These are phyloP conservation scores for Nicotiana attenuata DNA, from an alignment of 257 asterid genomes.

Conservation along the genomic window DNA sequence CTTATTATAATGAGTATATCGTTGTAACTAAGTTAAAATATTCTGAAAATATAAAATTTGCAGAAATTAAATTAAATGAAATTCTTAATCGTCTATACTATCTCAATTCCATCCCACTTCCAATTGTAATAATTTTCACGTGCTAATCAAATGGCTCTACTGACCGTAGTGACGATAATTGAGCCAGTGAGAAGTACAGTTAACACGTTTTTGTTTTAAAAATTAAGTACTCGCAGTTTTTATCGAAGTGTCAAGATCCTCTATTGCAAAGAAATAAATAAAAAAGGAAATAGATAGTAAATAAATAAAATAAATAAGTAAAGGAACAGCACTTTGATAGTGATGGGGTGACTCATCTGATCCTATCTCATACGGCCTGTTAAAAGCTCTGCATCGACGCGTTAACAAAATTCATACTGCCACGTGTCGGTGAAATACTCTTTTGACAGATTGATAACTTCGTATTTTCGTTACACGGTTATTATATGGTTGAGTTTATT, in stretches of 20 bases:
- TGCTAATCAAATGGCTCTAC: neutral
- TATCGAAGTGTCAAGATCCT: neutral
- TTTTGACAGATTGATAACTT: neutral
- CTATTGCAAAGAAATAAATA: too few species aligned
- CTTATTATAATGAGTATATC: too few species aligned
- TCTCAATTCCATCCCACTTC: neutral
- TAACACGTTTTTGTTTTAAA: neutral
- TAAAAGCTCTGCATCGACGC: neutral
- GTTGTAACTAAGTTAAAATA: too few species aligned
- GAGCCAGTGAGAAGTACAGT: neutral
- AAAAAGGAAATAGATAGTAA: too few species aligned
- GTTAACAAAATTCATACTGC: neutral
- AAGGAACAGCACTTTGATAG: neutral
- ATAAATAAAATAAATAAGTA: too few species aligned
- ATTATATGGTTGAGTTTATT: neutral
- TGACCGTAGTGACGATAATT: neutral
- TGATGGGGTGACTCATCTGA: conserved; percentile 3
- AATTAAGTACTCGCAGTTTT: neutral
- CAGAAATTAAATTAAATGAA: neutral
- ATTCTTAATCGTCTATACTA: neutral
- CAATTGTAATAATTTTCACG: neutral
- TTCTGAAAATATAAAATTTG: too few species aligned
- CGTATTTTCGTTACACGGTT: neutral
- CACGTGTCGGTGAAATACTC: neutral
- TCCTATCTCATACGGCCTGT: neutral